Evolutionary conservation across 208 protist genomes (phyloP).

Genomic region (Wallacemonas sp.): DNA sequence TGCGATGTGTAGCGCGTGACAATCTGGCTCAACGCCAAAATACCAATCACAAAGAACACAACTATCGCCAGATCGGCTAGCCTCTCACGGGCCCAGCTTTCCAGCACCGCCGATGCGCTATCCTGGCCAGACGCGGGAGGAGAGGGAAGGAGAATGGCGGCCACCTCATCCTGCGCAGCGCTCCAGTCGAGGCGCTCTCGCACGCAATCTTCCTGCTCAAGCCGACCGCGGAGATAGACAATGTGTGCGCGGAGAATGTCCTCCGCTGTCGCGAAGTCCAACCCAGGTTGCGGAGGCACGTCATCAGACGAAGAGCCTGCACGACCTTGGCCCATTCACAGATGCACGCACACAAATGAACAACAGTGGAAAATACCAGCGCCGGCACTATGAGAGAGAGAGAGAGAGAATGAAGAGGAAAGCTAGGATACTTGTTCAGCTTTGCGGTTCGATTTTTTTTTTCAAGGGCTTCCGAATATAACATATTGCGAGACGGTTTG

Average conservation of each 20-base stretch:
- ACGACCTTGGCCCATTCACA: background rate
- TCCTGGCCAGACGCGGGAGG: too few relatives aligned
- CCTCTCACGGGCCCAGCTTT: too few relatives aligned
- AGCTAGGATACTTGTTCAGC: background rate
- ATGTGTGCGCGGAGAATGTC: conserved; percentile 11
- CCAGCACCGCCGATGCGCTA: too few relatives aligned
- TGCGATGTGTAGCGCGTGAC: too few relatives aligned
- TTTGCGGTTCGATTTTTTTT: background rate
- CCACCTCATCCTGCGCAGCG: background rate
- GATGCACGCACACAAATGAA: too few relatives aligned
- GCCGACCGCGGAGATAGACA: background rate
- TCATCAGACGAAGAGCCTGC: background rate
- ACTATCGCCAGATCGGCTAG: background rate
- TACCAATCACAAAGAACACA: too few relatives aligned
- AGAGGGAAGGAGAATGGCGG: background rate
- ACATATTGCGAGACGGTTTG: too few relatives aligned
- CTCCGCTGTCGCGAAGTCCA: conserved; percentile 3
- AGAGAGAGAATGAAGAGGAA: background rate
- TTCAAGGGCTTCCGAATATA: too few relatives aligned
- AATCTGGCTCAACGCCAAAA: too few relatives aligned
- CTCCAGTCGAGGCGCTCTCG: background rate
- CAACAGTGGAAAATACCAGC: background rate
- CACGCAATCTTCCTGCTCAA: background rate
- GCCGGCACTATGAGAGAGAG: background rate
- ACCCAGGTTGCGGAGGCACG: background rate